Evolutionary conservation across 768 basidiomycete genomes (phyloP).

Genomic region (Boletus vinaceobasis): DNA sequence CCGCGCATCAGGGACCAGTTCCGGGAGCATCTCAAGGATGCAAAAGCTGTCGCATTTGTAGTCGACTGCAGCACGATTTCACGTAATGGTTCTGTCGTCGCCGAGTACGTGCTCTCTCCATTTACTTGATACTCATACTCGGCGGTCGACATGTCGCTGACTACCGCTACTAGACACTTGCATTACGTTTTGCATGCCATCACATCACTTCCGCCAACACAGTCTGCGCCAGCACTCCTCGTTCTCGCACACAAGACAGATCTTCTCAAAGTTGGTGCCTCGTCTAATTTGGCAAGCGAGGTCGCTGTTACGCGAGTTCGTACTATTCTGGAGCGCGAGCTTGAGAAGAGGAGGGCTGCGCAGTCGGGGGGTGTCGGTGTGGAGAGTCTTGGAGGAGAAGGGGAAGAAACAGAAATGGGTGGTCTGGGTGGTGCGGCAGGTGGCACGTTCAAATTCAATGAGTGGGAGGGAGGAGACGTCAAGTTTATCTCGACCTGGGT

Average conservation of each 20-base stretch:
- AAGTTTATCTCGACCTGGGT: constrained; percentile 61
- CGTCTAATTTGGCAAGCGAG: constrained; percentile 34
- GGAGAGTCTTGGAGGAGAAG: constrained; percentile 76
- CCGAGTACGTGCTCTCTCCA: constrained; percentile 59
- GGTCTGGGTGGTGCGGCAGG: constrained; percentile 58
- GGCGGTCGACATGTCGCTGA: neutral
- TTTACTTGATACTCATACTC: neutral
- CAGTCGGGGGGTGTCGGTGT: constrained; percentile 65
- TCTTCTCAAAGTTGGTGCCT: constrained; percentile 48
- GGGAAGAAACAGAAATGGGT: constrained; percentile 60
- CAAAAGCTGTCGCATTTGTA: constrained; percentile 71
- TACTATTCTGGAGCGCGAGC: constrained; percentile 77
- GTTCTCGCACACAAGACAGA: constrained; percentile 80
- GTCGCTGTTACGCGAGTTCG: constrained; percentile 70
- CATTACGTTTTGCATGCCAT: constrained; percentile 69
- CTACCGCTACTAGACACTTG: constrained; percentile 51
- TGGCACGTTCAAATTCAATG: constrained; percentile 64
- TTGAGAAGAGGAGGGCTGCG: constrained; percentile 69
- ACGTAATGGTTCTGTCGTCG: constrained; percentile 67
- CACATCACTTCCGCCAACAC: constrained; percentile 70
- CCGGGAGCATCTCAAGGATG: constrained; percentile 55
- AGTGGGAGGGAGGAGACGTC: constrained; percentile 86
- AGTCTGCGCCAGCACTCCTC: constrained; percentile 53
- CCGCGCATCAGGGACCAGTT: constrained; percentile 76
- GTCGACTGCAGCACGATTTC: constrained; percentile 79